Evolutionary conservation across 768 basidiomycete species (phyloP).

Genomic region (Daedaleopsis nitida): DNA sequence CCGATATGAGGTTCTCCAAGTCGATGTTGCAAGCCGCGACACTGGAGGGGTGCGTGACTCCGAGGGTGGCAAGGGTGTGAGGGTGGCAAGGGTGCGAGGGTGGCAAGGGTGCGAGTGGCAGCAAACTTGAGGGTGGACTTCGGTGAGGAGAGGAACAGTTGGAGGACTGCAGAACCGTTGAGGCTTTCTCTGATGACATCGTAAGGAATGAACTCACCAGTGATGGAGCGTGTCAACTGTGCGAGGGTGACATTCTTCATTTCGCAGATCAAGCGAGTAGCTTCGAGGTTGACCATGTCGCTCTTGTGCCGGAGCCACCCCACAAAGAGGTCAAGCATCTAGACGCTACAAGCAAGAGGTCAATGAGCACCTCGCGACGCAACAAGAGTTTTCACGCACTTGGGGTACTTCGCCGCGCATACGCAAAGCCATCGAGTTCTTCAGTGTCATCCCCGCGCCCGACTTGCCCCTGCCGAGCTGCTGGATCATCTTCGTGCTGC

Average conservation of each 20-base stretch:
- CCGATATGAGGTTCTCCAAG: slow-evolving; percentile 94
- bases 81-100: too few relatives aligned
- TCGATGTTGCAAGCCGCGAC: slow-evolving; percentile 95
- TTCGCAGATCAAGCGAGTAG: slow-evolving; percentile 95
- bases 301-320: slow-evolving; percentile 97
- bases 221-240: slow-evolving; percentile 86
- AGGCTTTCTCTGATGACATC: too few relatives aligned
- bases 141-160: slow-evolving; percentile 93
- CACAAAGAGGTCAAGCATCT: slow-evolving; percentile 93
- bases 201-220: slow-evolving; percentile 55
- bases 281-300: slow-evolving; percentile 99
- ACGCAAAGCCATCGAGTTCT: slow-evolving; percentile 96
- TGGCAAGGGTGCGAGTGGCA: slow-evolving; percentile 91
- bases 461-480: slow-evolving; percentile 90
- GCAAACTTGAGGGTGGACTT: slow-evolving; percentile 96
- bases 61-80: too few relatives aligned
- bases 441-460: slow-evolving; percentile 79
- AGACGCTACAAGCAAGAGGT: slow-evolving; percentile 55
- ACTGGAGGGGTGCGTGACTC: slow-evolving; percentile 77
- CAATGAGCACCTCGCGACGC: neutral
- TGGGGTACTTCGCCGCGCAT: slow-evolving; percentile 99
- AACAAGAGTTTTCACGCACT: slow-evolving; percentile 57
- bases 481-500: slow-evolving; percentile 99
- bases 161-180: slow-evolving; percentile 63
- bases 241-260: slow-evolving; percentile 80